Conservation (phyloP, 179 eudicot genomes). For the Corrigiola litoralis region DNA sequence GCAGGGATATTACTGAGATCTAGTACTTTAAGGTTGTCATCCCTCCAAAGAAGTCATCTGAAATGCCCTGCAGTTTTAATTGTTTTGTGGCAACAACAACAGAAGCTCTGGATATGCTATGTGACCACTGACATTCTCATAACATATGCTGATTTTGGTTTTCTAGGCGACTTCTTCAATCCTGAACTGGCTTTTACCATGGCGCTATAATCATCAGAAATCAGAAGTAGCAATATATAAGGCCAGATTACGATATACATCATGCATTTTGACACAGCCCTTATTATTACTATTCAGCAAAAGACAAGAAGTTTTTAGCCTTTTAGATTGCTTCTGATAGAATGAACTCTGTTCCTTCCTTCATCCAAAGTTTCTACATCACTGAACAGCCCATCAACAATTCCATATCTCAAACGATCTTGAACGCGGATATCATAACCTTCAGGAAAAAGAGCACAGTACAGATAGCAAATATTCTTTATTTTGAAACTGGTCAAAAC, state of each 20-base stretch:
- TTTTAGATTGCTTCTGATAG: slow-evolving; percentile 26
- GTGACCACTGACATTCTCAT: slow-evolving; percentile 30
- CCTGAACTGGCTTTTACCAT: slow-evolving; percentile 36
- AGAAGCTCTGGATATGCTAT: slow-evolving; percentile 30
- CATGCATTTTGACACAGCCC: slow-evolving; percentile 30
- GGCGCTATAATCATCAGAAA: slow-evolving; percentile 27
- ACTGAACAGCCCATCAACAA: slow-evolving; percentile 31
- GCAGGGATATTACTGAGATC: slow-evolving; percentile 33
- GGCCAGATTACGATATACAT: slow-evolving; percentile 32
- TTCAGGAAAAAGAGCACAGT: slow-evolving; percentile 39
- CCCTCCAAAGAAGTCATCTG: slow-evolving; percentile 29
- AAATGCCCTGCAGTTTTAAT: slow-evolving; percentile 15
- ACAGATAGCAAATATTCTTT: slow-evolving; percentile 31
- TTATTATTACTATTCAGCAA: slow-evolving; percentile 9
- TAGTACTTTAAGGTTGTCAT: slow-evolving; percentile 28
- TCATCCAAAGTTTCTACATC: slow-evolving; percentile 26
- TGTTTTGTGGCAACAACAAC: slow-evolving; percentile 28
- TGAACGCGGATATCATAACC: slow-evolving; percentile 31
- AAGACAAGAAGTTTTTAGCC: slow-evolving; percentile 31
- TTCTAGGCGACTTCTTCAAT: slow-evolving; percentile 26
- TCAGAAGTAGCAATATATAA: slow-evolving; percentile 32
- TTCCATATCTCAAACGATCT: slow-evolving; percentile 30
- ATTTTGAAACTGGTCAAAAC: slow-evolving; percentile 28
- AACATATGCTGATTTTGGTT: slow-evolving; percentile 22
- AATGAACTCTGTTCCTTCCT: slow-evolving; percentile 31